Base-by-base conservation (phyloP, 1,284 basidiomycete genomes). In the Moesziomyces sp. region DNA sequence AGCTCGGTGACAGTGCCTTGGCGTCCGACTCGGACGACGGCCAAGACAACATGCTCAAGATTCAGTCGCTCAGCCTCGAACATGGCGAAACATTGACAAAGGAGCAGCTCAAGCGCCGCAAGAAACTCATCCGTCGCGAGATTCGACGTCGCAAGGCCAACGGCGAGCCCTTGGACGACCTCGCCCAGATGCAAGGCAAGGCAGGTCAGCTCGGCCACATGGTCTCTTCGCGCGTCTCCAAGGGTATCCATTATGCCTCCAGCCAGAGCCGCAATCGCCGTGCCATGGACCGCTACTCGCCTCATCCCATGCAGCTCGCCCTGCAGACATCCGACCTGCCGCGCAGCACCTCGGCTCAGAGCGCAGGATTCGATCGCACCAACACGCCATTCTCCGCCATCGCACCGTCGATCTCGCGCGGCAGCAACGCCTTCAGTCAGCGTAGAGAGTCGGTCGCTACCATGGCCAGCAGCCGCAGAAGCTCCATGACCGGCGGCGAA, bases 231-330 rank as follows among this genome's bases (percentile, higher is more conserved):
- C 68, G 65, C 13, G 73, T 81, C 30, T 68, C 68, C 5, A 66
- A 71, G n/a, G 73, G 76, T n/a, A 55, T 81, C 24, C 60, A 69
- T 35, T 80, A 80, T 46, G 79, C 70, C 13, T 58, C 70, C 9
- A 78, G 70, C 50, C 51, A 64, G 53, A 74, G 69, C 45, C 72
- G 80, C 40, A 79, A 77, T 47, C 78, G 76, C 11, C 66, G 80
- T 21, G 80, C 80, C 2, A 80, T 81, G 75, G 79, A 76, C 21
- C 64, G 67, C 18, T 81, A 76, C 59, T 79, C 79, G 44, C 79
- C 79, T 1, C 66, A 76, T 44, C 60, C 68, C 2, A 46, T 23
- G n/a, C 56, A 48, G 42, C 48, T 63, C 13, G 18, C 62, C 5
- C 43, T 67, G 51, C 66, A 71, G 46, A 64, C 57, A 3, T 48